These are phyloP conservation scores for Ceriops decandra DNA, from an alignment of 345 rosid species.

Conservation along the genomic window DNA sequence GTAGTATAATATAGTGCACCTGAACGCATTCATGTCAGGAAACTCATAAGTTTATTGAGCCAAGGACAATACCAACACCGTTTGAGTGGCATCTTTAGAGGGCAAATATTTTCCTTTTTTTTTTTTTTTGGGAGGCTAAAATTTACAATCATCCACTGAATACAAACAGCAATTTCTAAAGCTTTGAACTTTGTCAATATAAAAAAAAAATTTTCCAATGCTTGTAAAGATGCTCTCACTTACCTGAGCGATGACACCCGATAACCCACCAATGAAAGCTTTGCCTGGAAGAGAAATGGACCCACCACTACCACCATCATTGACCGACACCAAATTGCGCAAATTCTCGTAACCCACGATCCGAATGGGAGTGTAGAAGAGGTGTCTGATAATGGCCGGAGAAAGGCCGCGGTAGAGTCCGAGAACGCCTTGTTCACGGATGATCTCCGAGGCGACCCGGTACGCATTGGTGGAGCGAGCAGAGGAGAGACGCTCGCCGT, in stretches of 20 bases:
- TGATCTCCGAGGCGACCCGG: constrained; percentile 50
- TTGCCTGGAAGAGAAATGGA: constrained; percentile 52
- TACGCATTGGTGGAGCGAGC: constrained; percentile 38
- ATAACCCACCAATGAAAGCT: constrained; percentile 68
- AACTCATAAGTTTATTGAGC: too few relatives aligned
- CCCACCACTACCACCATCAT: constrained; percentile 16
- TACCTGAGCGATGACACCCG: constrained; percentile 91
- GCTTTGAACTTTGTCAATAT: too few relatives aligned
- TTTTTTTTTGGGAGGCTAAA: too few relatives aligned
- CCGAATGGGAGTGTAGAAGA: constrained; percentile 76
- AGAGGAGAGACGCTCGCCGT: constrained; percentile 38
- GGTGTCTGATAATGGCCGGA: constrained; percentile 71
- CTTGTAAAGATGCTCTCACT: not conserved
- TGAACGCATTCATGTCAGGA: too few relatives aligned
- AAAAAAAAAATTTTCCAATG: too few relatives aligned
- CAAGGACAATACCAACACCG: too few relatives aligned
- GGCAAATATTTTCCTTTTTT: too few relatives aligned
- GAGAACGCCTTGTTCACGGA: constrained; percentile 44
- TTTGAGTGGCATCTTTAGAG: too few relatives aligned
- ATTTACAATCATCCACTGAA: not conserved
- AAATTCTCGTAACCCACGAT: constrained; percentile 79
- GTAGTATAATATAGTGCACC: too few relatives aligned
- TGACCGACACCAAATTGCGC: constrained; percentile 32
- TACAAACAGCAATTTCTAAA: too few relatives aligned
- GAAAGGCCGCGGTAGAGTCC: constrained; percentile 71